Evolutionary conservation across 2,329 filamentous ascomycete genomes (phyloP).

Genomic region (Diaporthe velutina): DNA sequence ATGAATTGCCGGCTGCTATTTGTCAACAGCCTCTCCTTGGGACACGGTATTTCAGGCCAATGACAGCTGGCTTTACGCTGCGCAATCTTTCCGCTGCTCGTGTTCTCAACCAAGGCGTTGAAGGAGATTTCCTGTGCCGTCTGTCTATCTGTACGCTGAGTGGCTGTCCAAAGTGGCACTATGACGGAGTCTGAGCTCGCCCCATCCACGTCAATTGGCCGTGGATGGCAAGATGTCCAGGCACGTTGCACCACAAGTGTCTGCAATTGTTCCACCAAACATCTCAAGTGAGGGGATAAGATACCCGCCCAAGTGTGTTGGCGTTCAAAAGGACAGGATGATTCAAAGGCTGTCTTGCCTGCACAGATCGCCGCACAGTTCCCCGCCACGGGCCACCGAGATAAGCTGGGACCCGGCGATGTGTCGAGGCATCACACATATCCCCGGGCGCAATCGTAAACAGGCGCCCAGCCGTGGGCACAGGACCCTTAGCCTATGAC

Average conservation of each 20-base stretch:
- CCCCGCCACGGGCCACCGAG: background rate
- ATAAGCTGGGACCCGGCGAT: background rate
- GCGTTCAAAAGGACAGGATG: conserved; percentile 16
- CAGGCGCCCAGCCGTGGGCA: background rate
- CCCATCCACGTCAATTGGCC: background rate
- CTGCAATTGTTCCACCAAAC: background rate
- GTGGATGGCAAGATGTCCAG: background rate
- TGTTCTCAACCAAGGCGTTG: background rate
- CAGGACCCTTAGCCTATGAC: background rate
- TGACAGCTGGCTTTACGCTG: background rate
- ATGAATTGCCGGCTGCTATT: conserved; percentile 14
- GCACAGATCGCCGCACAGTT: background rate
- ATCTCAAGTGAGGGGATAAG: background rate
- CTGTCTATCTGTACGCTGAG: background rate
- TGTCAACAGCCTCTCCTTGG: conserved; percentile 3
- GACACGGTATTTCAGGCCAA: background rate
- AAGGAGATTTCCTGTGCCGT: background rate
- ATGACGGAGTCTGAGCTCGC: background rate
- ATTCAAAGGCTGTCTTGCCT: conserved; percentile 17
- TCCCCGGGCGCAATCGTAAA: background rate
- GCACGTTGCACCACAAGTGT: background rate
- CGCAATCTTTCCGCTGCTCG: background rate
- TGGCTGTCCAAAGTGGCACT: background rate
- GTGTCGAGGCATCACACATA: background rate
- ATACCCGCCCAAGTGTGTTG: background rate